Evolutionary conservation across 257 asterid genomes (phyloP), one percentile per base, ranked within the genome.

Genomic region (Nicotiana undulata): DNA sequence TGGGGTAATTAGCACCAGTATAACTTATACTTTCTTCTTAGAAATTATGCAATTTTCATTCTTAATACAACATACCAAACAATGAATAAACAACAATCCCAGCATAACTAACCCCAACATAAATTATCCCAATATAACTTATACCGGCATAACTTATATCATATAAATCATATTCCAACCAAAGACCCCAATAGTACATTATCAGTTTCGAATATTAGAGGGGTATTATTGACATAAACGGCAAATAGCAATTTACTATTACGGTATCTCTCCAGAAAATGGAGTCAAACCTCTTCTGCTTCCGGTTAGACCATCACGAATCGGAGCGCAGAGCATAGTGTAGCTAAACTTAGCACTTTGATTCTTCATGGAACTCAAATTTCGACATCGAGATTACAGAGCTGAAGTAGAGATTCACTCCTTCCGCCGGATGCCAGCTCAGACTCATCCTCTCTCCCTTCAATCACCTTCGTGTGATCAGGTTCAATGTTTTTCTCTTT

Each of bases 381-480:
- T 94, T 85, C 85, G 97, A 68, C 80, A 67, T 53, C 90, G 95
- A 81, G 89, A 91, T 79, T 92, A 90, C 81, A 76, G 59, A 75
- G 89, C 87, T 58, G 92, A 92, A 83, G 87, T 86, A 60, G 86
- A 77, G 51, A 79, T 86, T 31, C 85, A 86, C 78, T 81, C 89
- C 63, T 90, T 91, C 79, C 85, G 79, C 59, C 89, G 93, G 20
- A 29, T 78, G n/a, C 86, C 81, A 24, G 90, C 89, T 59, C 80
- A 74, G 59, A 44, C 84, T 83, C 95, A 94, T 81, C 98, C 98
- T 78, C 95, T 94, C 70, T 82, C 88, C 55, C 44, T 79, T 83
- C 82, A 79, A 46, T 82, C 89, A 28, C 63, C 81, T 8, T 79
- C 87, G 31, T 60, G 58, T 31, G 82, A 61, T 55, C 90, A 85